Evolutionary conservation across 805 yeast genomes (phyloP), one percentile per base, ranked within the genome.

Genomic region (Candida taoyuanica): DNA sequence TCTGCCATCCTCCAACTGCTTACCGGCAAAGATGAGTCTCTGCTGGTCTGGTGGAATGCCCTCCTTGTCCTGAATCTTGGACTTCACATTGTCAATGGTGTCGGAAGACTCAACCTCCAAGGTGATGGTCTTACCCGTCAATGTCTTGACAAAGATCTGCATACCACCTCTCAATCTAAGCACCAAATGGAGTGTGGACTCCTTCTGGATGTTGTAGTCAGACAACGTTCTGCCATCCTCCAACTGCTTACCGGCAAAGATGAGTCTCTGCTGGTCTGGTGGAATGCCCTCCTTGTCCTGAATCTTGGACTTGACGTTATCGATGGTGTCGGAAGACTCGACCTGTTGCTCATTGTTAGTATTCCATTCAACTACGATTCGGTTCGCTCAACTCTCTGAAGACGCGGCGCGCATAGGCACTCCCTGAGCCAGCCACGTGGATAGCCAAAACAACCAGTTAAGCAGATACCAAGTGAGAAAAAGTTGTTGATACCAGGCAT

Each of bases 31-130:
- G 70, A 87, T 87, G 58, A 87, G 74, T 72, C 96, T 80, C 71
- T 87, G 96, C 68, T 87, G 96, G 73, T 87, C 96, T 55, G 96
- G 96, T 58, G 96, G 96, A 58, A 87, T 87, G 58, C 96, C 95
- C 68, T 86, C 96, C 76, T 87, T 87, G 71, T 87, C 96, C 70
- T 87, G 96, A 60, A 87, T 87, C 79, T 87, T 87, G 58, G 91
- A 76, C 76, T 87, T 87, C 68, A 87, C 96, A 60, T 87, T 87
- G 74, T 87, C 96, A 62, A 87, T 87, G 53, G 95, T 86, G 75
- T 87, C 96, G 42, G 95, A 85, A 46, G 95, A 86, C 71, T 87
- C 96, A 55, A 87, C 93, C 67, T 78, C 95, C 46, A 85, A 73
- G 49, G 96, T 87, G 73, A 89, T 89, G 64, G 97, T 81, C 82